Evolutionary conservation across 2,329 filamentous ascomycete species (phyloP).

Genomic region (Cercospora sp.): DNA sequence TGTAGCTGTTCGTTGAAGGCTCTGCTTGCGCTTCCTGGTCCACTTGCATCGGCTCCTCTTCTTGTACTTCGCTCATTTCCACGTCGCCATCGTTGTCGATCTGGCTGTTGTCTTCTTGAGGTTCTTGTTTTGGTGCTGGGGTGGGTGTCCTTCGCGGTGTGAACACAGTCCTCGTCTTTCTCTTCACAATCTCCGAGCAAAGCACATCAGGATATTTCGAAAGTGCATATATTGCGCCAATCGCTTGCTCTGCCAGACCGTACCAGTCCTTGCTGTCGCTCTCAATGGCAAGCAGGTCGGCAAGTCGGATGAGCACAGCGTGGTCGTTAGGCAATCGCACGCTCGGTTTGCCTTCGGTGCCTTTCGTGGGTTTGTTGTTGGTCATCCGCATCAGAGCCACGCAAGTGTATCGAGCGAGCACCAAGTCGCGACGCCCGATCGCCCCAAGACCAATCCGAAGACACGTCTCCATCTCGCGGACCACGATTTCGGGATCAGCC

Average conservation of each 20-base stretch:
- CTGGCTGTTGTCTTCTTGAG: slow-evolving; percentile 31
- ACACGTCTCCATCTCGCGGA: slow-evolving; percentile 94
- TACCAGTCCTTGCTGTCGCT: slow-evolving; percentile 92
- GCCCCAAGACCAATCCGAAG: slow-evolving; percentile 82
- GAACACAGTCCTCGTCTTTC: slow-evolving; percentile 85
- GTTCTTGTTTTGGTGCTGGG: slow-evolving; percentile 32
- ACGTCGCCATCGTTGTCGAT: slow-evolving; percentile 41
- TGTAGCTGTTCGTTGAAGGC: slow-evolving; percentile 22
- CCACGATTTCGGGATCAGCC: slow-evolving; percentile 87
- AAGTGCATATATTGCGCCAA: slow-evolving; percentile 90
- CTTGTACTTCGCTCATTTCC: slow-evolving; percentile 42
- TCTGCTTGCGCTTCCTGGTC: slow-evolving; percentile 29
- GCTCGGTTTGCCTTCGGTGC: slow-evolving; percentile 62
- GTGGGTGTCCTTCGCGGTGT: slow-evolving; percentile 50
- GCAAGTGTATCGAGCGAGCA: slow-evolving; percentile 92
- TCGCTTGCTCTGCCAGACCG: slow-evolving; percentile 92
- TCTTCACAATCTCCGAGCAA: slow-evolving; percentile 84
- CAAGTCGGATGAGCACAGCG: slow-evolving; percentile 76
- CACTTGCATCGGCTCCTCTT: slow-evolving; percentile 28
- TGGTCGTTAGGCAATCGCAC: slow-evolving; percentile 89
- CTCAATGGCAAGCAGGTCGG: slow-evolving; percentile 79
- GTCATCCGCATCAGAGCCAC: slow-evolving; percentile 90
- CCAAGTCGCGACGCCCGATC: slow-evolving; percentile 77
- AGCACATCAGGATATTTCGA: slow-evolving; percentile 92
- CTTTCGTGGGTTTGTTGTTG: slow-evolving; percentile 75